Conservation (phyloP, 2,329 filamentous ascomycete species). For the Amesomyces nigricolor region DNA sequence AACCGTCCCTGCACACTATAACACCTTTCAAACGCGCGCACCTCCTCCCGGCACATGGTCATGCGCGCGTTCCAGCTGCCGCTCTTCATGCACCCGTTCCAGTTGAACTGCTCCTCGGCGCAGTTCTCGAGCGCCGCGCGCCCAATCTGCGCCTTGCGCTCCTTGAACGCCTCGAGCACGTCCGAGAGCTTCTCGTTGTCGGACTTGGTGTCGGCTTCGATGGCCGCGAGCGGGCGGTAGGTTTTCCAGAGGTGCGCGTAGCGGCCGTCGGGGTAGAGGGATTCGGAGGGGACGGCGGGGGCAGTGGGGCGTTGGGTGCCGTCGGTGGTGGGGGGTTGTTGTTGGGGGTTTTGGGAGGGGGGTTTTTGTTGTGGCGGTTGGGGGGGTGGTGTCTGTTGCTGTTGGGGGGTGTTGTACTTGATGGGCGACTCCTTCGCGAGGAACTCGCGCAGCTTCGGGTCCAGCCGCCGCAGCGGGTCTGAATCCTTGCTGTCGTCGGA, state of each 20-base stretch:
- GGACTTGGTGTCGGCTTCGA: constrained; percentile 64
- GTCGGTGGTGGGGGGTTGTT: constrained; percentile 6
- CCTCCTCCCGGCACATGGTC: constrained; percentile 76
- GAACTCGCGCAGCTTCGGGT: constrained; percentile 78
- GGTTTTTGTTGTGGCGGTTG: constrained; percentile 7
- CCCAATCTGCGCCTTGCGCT: constrained; percentile 71
- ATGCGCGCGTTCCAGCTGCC: constrained; percentile 63
- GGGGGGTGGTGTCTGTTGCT: constrained; percentile 19
- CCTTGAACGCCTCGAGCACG: constrained; percentile 78
- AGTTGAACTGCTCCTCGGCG: constrained; percentile 74
- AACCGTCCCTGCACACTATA: constrained; percentile 89
- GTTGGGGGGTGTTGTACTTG: constrained; percentile 47
- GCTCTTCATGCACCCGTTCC: constrained; percentile 73
- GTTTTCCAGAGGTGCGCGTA: constrained; percentile 88
- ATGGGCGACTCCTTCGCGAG: constrained; percentile 75
- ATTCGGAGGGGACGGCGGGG: constrained; percentile 45
- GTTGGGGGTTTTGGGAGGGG: constrained; percentile 8
- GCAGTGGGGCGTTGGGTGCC: constrained; percentile 29
- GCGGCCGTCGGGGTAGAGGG: constrained; percentile 54
- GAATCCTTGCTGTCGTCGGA: constrained; percentile 39
- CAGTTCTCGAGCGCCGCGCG: constrained; percentile 89
- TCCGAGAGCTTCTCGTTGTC: constrained; percentile 76
- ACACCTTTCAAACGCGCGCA: constrained; percentile 74
- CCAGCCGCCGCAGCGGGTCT: constrained; percentile 68
- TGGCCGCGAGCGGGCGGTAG: constrained; percentile 66